phyloP scores from a whole-genome alignment of 2,329 filamentous ascomycete species.

The Aspergillus sp. region DNA sequence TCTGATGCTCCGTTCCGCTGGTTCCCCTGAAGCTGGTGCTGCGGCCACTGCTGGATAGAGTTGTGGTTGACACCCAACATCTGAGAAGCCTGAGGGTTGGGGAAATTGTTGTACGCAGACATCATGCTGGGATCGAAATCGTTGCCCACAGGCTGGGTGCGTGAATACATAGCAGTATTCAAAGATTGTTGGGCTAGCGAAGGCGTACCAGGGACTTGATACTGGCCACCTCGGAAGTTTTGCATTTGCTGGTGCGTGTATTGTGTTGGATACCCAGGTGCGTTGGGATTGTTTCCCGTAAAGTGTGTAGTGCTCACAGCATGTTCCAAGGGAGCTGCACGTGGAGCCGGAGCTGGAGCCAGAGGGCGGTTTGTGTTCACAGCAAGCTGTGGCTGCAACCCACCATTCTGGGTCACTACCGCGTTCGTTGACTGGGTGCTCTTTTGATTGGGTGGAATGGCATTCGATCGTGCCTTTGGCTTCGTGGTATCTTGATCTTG shows the following conservation, averaged over 20 bases:
- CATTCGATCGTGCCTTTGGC: neutral
- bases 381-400: neutral
- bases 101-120: neutral
- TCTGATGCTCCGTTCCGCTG: neutral
- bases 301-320: neutral
- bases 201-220: neutral
- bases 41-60: neutral
- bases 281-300: neutral
- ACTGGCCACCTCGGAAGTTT: neutral
- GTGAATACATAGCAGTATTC: neutral
- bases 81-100: neutral
- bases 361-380: neutral
- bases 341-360: too few relatives aligned
- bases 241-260: neutral
- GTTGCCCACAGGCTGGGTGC: neutral
- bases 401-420: neutral
- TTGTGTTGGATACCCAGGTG: neutral
- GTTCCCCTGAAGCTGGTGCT: neutral
- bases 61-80: neutral
- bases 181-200: neutral
- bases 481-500: constrained; percentile 3
- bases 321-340: neutral
- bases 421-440: neutral
- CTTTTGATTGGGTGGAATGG: neutral
- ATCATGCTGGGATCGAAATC: neutral